phyloP scores from a whole-genome alignment of 305 asterid species.

The Fraxinus sp. region DNA sequence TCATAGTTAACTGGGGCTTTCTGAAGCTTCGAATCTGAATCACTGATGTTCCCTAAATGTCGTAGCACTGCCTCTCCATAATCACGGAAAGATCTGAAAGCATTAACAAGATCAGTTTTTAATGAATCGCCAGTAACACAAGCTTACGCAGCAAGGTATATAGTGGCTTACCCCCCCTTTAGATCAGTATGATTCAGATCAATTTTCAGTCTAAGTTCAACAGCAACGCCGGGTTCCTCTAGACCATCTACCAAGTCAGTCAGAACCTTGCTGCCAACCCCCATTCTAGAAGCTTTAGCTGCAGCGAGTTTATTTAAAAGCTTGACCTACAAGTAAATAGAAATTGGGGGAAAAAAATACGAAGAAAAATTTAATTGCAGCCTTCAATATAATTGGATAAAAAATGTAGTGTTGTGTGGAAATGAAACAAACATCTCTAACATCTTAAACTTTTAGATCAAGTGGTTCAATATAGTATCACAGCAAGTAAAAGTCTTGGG shows the following conservation, averaged over 20 bases:
- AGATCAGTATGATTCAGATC: constrained; percentile 83
- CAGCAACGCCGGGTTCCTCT: constrained; percentile 77
- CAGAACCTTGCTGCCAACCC: constrained; percentile 83
- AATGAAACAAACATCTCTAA: background rate
- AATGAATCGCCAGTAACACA: constrained; percentile 1
- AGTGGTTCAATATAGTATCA: background rate
- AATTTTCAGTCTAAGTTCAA: constrained; percentile 83
- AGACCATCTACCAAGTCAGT: constrained; percentile 90
- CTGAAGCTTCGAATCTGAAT: constrained; percentile 61
- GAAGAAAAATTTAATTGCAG: background rate
- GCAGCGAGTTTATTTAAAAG: constrained; percentile 92
- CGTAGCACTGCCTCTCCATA: constrained; percentile 90
- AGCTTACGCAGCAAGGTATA: constrained; percentile 5
- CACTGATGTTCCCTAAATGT: constrained; percentile 51
- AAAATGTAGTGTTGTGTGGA: background rate
- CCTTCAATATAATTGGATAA: background rate
- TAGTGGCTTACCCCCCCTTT: constrained; percentile 72
- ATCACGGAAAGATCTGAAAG: constrained; percentile 73
- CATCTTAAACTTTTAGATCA: background rate
- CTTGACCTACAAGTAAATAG: constrained; percentile 59
- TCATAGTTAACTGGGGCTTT: constrained; percentile 93
- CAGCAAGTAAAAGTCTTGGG: background rate
- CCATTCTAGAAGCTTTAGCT: constrained; percentile 81
- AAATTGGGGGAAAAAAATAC: constrained; percentile 15
- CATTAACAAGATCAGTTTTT: constrained; percentile 16